A percentile compares a stretch with the other conserved stretches of the same genome.
phyloP scores from a whole-genome alignment of 805 yeast genomes.

The Priceomyces fermenticarens region DNA sequence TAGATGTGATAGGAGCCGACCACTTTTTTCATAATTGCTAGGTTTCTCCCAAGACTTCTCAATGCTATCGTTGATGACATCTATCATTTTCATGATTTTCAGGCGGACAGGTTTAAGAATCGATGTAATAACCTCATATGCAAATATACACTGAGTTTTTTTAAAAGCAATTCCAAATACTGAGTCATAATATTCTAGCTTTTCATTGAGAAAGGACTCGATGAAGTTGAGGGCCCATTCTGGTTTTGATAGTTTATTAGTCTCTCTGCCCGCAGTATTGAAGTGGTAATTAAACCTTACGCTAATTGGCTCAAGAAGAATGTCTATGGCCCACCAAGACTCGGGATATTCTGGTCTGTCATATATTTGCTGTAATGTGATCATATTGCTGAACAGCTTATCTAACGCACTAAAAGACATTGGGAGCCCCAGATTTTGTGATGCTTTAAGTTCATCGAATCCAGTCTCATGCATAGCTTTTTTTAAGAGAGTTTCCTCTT shows the following conservation, averaged over 20 bases:
- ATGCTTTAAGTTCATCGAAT: slow-evolving; percentile 18
- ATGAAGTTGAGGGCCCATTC: slow-evolving; percentile 64
- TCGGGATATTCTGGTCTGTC: slow-evolving; percentile 28
- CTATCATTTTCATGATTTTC: slow-evolving; percentile 34
- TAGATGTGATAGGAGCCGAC: slow-evolving; percentile 54
- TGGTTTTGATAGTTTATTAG: slow-evolving; percentile 65
- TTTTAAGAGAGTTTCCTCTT: slow-evolving; percentile 12
- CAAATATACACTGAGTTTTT: slow-evolving; percentile 23
- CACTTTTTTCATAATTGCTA: slow-evolving; percentile 31
- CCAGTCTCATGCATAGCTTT: slow-evolving; percentile 13
- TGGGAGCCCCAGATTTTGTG: neutral
- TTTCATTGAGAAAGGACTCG: slow-evolving; percentile 39
- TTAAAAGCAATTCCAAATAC: slow-evolving; percentile 35
- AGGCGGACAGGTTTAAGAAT: slow-evolving; percentile 44
- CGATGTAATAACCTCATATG: slow-evolving; percentile 42
- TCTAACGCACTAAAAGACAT: slow-evolving; percentile 3
- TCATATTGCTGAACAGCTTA: slow-evolving; percentile 13
- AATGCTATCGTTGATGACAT: slow-evolving; percentile 21
- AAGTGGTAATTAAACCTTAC: slow-evolving; percentile 61
- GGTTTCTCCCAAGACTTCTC: slow-evolving; percentile 12
- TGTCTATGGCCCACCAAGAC: slow-evolving; percentile 50
- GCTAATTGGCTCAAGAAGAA: slow-evolving; percentile 43
- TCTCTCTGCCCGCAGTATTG: slow-evolving; percentile 47
- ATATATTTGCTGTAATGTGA: slow-evolving; percentile 29
- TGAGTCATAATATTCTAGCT: slow-evolving; percentile 37